Conservation (phyloP, 2,329 filamentous ascomycete genomes). For the Hirsutella rhossiliensis region DNA sequence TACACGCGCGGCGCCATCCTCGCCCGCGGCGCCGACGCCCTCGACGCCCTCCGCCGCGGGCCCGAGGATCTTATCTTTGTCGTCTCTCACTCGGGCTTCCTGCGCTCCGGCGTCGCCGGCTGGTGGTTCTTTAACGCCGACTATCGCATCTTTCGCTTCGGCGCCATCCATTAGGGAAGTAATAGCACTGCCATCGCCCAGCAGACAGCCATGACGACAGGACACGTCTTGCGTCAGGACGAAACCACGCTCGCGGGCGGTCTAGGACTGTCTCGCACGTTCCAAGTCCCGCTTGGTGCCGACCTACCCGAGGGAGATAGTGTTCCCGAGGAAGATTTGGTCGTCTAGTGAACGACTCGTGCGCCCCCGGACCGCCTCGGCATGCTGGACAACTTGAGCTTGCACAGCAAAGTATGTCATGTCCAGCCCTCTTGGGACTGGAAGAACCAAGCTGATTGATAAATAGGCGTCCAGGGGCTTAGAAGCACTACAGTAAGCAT, state of each 20-base stretch:
- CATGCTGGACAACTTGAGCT: no score
- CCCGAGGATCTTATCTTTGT: conserved; percentile 52
- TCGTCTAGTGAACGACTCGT: background rate
- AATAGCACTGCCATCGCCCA: conserved; percentile 11
- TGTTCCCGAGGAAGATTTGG: background rate
- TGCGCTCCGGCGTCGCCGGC: conserved; percentile 44
- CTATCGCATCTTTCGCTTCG: conserved; percentile 50
- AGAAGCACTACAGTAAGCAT: no score
- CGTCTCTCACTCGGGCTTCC: conserved; percentile 52
- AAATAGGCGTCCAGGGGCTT: no score
- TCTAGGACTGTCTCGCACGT: conserved; percentile 20
- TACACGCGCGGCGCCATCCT: conserved; percentile 41
- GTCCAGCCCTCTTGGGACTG: no score
- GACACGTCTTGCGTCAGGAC: conserved; percentile 29
- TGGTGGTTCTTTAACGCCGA: conserved; percentile 49
- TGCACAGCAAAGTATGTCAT: no score
- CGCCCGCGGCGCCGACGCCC: conserved; percentile 35
- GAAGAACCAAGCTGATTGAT: no score
- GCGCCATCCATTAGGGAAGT: background rate
- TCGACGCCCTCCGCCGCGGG: conserved; percentile 36
- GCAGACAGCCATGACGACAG: background rate
- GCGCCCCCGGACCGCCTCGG: no score
- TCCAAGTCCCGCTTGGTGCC: conserved; percentile 24
- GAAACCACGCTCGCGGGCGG: conserved; percentile 24
- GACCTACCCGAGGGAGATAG: conserved; percentile 22